phyloP scores from a whole-genome alignment of 129 eudicot species.

The Ambrosia artemisiifolia region DNA sequence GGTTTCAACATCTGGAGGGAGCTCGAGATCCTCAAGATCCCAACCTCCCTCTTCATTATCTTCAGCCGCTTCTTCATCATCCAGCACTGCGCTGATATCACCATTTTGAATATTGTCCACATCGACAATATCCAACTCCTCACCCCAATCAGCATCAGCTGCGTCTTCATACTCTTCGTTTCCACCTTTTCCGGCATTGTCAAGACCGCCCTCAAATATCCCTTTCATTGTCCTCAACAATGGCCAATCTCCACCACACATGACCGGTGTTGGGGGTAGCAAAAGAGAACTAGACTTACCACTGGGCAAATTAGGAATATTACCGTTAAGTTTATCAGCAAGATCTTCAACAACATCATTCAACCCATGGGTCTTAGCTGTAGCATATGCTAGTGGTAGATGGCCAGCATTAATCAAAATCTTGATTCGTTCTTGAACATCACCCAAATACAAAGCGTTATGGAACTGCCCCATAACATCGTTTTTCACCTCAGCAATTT shows the following conservation, averaged over 20 bases:
- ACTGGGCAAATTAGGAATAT: slow-evolving; percentile 48
- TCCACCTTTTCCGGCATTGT: slow-evolving; percentile 40
- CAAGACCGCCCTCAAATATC: slow-evolving; percentile 58
- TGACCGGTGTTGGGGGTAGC: slow-evolving; percentile 52
- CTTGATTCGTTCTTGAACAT: slow-evolving; percentile 56
- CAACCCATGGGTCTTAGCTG: slow-evolving; percentile 61
- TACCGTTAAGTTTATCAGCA: slow-evolving; percentile 52
- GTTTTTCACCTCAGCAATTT: slow-evolving; percentile 66
- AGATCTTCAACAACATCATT: slow-evolving; percentile 50
- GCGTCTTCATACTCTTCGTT: slow-evolving; percentile 57
- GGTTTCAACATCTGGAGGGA: slow-evolving; percentile 63
- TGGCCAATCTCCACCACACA: slow-evolving; percentile 66
- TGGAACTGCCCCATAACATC: slow-evolving; percentile 83
- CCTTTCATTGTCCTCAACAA: slow-evolving; percentile 52
- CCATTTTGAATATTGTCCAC: slow-evolving; percentile 32
- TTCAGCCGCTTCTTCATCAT: slow-evolving; percentile 45
- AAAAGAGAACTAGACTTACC: slow-evolving; percentile 43
- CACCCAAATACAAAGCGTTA: slow-evolving; percentile 64
- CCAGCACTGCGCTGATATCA: slow-evolving; percentile 27
- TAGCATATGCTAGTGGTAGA: slow-evolving; percentile 63
- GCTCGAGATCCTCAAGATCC: slow-evolving; percentile 80
- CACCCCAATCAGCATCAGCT: slow-evolving; percentile 69
- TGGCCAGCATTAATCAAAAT: slow-evolving; percentile 63
- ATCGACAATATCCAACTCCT: slow-evolving; percentile 50
- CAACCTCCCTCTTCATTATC: slow-evolving; percentile 68